A percentile compares a stretch with the other conserved stretches of the same genome.
Evolutionary conservation across 257 asterid genomes (phyloP).

Genomic region (Nicotiana noctiflora): DNA sequence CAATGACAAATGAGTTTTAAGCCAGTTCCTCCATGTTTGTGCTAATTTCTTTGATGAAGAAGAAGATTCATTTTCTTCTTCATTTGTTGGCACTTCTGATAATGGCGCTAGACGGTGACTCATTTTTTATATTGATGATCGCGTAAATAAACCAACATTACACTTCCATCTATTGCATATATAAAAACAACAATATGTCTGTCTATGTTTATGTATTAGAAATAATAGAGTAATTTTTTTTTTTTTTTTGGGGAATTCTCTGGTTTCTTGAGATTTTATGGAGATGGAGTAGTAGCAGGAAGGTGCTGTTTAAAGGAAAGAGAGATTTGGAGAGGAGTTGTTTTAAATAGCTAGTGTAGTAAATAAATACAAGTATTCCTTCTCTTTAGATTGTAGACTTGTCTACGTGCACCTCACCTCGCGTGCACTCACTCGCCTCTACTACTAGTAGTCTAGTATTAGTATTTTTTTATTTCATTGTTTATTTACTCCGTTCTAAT

Average conservation of each 20-base stretch:
- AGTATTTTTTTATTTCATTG: too few relatives aligned
- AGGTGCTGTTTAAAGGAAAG: not conserved
- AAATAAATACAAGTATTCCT: not conserved
- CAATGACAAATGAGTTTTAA: slow-evolving; percentile 44
- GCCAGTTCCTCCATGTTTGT: slow-evolving; percentile 56
- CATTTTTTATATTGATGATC: slow-evolving; percentile 12
- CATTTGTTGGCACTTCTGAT: slow-evolving; percentile 59
- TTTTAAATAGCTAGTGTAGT: too few relatives aligned
- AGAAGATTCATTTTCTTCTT: slow-evolving; percentile 44
- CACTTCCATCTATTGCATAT: too few relatives aligned
- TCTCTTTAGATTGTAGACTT: not conserved
- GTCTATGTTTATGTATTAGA: too few relatives aligned
- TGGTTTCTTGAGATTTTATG: too few relatives aligned
- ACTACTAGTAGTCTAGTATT: too few relatives aligned
- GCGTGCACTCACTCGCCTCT: not conserved
- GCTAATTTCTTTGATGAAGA: slow-evolving; percentile 21
- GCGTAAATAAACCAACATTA: too few relatives aligned
- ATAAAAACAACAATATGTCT: too few relatives aligned
- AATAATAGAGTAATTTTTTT: too few relatives aligned
- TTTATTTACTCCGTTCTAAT: too few relatives aligned
- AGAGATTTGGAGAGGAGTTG: not conserved
- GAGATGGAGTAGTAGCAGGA: not conserved
- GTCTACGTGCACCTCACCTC: not conserved
- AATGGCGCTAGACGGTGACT: slow-evolving; percentile 59
- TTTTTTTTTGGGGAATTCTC: too few relatives aligned